Base-by-base conservation (phyloP, 1,139 yeast species). In the Candida sojae region DNA sequence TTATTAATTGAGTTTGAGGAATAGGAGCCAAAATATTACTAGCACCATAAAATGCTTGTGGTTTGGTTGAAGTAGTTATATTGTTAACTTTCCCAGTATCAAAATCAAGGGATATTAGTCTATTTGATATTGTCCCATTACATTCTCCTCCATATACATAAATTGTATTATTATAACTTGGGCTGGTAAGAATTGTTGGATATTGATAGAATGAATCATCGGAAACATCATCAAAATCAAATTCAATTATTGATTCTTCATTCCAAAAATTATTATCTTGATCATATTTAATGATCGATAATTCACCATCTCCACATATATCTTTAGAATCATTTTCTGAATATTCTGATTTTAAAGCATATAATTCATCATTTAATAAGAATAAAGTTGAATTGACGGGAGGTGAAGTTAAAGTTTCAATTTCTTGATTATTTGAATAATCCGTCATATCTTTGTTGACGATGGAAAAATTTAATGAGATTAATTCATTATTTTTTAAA, bases 41-140 rank as follows among this genome's bases (percentile, higher is more conserved):
- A 1, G 79, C 77, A 0, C 80, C 80, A 48, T 62, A 73, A 51
- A 75, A 75, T 0, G 75, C 60, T 46, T 70, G 75, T 0, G 80
- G 80, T 53, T 69, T 69, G 9, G 79, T 74, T 21, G 75, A 48
- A 1, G 80, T 75, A 38, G 74, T 55, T 28, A 75, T 72, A 51
- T 73, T 75, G 41, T 68, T 58, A 12, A 70, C 57, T 30, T 53
- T 55, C 45, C 55, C 53, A 1, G 59, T 55, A 6, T 50, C 44
- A 34, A 67, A 49, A 48, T 50, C 38, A n/a, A 74, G 52, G n/a
- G 78, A 70, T 17, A 75, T 44, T 48, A 75, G 58, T 42, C 80
- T 55, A 51, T 57, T 59, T 2, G 72, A 53, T 1, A 66, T 62
- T 1, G 50, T 48, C 1, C 48, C 33, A 3, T 48, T 53, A 42